Conservation (phyloP, 129 eudicot species). For the Flaveria sonorensis region DNA sequence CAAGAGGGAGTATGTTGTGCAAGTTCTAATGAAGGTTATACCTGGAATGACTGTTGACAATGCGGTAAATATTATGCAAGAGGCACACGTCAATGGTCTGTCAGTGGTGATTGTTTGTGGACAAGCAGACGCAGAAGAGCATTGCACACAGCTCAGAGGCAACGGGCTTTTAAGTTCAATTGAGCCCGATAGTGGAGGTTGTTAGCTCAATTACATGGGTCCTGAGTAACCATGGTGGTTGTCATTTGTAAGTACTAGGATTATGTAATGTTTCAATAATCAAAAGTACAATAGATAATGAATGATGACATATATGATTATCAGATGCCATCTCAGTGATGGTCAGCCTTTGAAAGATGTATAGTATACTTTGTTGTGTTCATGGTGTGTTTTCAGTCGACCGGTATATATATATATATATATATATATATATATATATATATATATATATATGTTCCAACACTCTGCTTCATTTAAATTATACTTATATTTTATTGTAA, state of each 20-base stretch:
- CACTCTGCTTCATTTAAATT: slow-evolving; percentile 3
- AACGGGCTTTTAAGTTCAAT: slow-evolving; percentile 90
- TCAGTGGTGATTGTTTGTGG: slow-evolving; percentile 87
- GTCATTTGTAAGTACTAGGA: slow-evolving; percentile 41
- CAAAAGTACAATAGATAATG: slow-evolving; percentile 28
- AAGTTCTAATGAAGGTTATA: slow-evolving; percentile 93
- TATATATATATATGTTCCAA: background rate
- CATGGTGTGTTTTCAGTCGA: slow-evolving; percentile 26
- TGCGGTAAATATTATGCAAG: slow-evolving; percentile 96
- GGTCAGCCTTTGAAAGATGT: slow-evolving; percentile 29
- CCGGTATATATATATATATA: background rate
- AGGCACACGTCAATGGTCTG: slow-evolving; percentile 84
- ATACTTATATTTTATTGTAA: background rate
- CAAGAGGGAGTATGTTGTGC: slow-evolving; percentile 95
- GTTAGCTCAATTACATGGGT: slow-evolving; percentile 37
- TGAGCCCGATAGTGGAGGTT: slow-evolving; percentile 89
- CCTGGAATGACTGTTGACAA: slow-evolving; percentile 94
- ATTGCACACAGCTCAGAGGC: slow-evolving; percentile 87
- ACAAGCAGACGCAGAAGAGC: slow-evolving; percentile 94
- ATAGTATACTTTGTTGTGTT: slow-evolving; percentile 38
- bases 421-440: too few relatives aligned
- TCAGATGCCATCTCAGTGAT: background rate
- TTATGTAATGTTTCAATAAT: slow-evolving; percentile 37
- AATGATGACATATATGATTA: slow-evolving; percentile 35
- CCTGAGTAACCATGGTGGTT: background rate